Percentiles rank a stretch among this genome's conserved stretches.
Evolutionary conservation across 2,329 filamentous ascomycete species (phyloP).

Genomic region (Phoma herbarum): DNA sequence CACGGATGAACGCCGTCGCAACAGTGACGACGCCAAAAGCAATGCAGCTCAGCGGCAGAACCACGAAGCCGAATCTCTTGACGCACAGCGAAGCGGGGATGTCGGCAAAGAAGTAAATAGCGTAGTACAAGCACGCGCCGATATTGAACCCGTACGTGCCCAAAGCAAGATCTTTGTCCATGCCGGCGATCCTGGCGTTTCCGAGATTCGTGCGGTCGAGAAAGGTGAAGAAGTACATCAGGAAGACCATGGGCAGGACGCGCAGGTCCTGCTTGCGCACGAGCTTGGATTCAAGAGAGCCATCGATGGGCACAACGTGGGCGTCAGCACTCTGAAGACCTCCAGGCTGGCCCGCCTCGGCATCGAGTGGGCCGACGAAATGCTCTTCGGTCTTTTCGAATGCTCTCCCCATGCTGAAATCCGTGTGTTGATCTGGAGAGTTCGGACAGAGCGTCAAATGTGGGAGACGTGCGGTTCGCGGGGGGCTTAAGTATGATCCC

Average conservation of each 20-base stretch:
- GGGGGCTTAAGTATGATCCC: background rate
- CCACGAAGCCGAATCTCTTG: background rate
- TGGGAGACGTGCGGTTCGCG: no score
- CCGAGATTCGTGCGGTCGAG: conserved; percentile 5
- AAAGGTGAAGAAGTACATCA: conserved; percentile 10
- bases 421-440: no score
- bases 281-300: background rate
- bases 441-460: no score
- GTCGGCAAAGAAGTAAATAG: conserved; percentile 2
- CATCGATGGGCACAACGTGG: background rate
- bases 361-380: background rate
- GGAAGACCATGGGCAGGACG: conserved; percentile 1
- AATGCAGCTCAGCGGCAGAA: conserved; percentile 4
- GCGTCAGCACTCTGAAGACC: no score
- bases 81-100: conserved; percentile 1
- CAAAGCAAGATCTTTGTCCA: conserved; percentile 5
- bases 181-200: conserved; percentile 3
- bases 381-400: background rate
- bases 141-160: conserved; percentile 4
- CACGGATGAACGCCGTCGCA: background rate
- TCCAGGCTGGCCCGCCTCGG: background rate
- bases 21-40: conserved; percentile 1
- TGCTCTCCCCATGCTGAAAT: no score
- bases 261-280: conserved; percentile 2
- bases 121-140: conserved; percentile 3